Percentiles rank a stretch among this genome's conserved stretches.
phyloP scores from a whole-genome alignment of 306 rosid genomes.

The Inga laurina region DNA sequence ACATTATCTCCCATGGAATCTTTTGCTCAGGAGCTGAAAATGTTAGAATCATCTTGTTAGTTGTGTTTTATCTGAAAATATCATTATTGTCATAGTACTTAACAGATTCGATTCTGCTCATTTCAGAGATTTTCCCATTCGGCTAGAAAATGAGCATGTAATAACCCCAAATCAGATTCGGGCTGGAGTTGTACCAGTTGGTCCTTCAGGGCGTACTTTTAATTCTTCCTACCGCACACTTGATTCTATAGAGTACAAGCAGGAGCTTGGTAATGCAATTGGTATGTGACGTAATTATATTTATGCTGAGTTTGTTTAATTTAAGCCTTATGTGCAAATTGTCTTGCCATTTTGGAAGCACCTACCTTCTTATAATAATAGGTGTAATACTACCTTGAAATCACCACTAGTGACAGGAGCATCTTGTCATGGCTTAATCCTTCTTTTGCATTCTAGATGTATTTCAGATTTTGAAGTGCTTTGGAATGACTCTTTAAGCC shows the following conservation, averaged over 20 bases:
- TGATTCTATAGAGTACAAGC: constrained; percentile 73
- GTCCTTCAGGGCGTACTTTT: constrained; percentile 82
- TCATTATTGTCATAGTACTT: too few relatives aligned
- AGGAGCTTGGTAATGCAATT: constrained; percentile 95
- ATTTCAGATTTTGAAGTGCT: constrained; percentile 34
- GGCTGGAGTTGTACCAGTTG: constrained; percentile 95
- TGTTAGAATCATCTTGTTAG: too few relatives aligned
- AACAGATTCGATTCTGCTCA: constrained; percentile 33
- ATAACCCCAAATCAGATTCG: constrained; percentile 86
- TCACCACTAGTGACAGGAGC: constrained; percentile 10
- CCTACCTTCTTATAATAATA: constrained; percentile 15
- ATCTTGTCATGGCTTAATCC: constrained; percentile 26
- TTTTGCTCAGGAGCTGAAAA: constrained; percentile 83
- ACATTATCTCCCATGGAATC: too few relatives aligned
- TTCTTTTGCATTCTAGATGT: constrained; percentile 15
- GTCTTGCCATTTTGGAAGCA: constrained; percentile 21
- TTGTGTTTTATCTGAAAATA: too few relatives aligned
- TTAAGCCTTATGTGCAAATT: constrained; percentile 23
- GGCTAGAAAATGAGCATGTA: constrained; percentile 94
- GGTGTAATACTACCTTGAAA: constrained; percentile 21
- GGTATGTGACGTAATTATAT: constrained; percentile 53
- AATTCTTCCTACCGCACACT: constrained; percentile 89
- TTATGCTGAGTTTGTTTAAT: constrained; percentile 16
- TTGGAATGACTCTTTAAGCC: constrained; percentile 20
- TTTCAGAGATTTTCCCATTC: constrained; percentile 82